Evolutionary conservation across 1,284 basidiomycete genomes (phyloP), one percentile per base, ranked within the genome.

Genomic region (Austroboletus novae-zelandiae): DNA sequence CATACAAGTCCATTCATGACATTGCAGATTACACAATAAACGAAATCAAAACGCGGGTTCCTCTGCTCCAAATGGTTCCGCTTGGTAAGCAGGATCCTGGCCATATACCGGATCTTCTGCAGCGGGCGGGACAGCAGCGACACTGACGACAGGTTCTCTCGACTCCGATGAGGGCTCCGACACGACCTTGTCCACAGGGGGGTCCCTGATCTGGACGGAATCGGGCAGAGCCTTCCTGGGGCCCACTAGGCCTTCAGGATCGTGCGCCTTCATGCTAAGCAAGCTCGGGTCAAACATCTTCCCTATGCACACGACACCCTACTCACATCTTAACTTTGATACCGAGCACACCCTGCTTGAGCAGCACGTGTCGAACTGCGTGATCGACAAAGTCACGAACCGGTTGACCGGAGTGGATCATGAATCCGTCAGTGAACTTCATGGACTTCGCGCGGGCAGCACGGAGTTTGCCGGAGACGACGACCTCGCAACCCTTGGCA

Each of bases 371-470:
- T 64, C 97, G 87, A 67, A 98, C 95, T 57, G 97, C 97, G 68
- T 94, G 86, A 80, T 99, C 96, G 56, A 99, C 94, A 66, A 96
- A 99, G 74, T 99, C 97, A 57, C 87, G 79, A 51, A 86, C 89
- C 65, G 97, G 97, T 79, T 99, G 96, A 84, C 97, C 97, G 61
- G 97, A 98, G 87, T 99, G 97, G 74, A 99, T 96, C 94, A 99
- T 98, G 88, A 98, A 98, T 48, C 97, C 97, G 68, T 99, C 97
- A 71, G 95, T 98, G 81, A 99, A 99, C 78, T 99, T 99, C 97
- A 99, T 99, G 44, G 93, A 92, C 80, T 99, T 99, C 70, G 97
- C 97, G 84, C 95, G 94, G 63, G 97, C 97, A 65, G 96, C 97
- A 74, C 97, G 94, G 67, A 99, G 92, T 78, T 99, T 99, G 71